phyloP scores from a whole-genome alignment of 352 stramenopile species.

The Phytophthora kernoviae region DNA sequence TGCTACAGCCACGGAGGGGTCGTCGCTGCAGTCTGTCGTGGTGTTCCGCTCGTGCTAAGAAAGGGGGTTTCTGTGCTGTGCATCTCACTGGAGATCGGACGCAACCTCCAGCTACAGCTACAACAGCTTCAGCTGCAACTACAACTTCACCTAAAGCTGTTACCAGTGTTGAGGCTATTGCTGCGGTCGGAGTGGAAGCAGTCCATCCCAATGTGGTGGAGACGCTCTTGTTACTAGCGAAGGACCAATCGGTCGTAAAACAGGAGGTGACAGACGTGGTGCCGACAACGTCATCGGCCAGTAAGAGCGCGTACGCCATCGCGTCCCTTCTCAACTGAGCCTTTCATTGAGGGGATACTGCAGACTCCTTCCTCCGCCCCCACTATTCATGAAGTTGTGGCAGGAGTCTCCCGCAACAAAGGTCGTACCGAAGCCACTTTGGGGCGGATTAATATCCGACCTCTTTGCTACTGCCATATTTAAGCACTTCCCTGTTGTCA shows the following conservation, averaged over 20 bases:
- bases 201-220: slow-evolving; percentile 61
- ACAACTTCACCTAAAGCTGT: not conserved
- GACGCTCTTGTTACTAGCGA: slow-evolving; percentile 69
- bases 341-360: not conserved
- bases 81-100: slow-evolving; percentile 50
- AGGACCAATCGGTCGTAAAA: slow-evolving; percentile 29
- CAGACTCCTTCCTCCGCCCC: not conserved
- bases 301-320: slow-evolving; percentile 48
- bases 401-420: too few species aligned
- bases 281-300: slow-evolving; percentile 5
- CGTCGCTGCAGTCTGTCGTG: slow-evolving; percentile 68
- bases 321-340: slow-evolving; percentile 59
- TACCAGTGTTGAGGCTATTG: not conserved
- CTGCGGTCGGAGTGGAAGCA: not conserved
- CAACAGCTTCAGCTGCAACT: not conserved
- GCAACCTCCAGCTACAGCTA: slow-evolving; percentile 8
- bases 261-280: slow-evolving; percentile 3
- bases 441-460: not conserved
- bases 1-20: slow-evolving; percentile 82
- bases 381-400: not conserved
- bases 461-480: slow-evolving; percentile 33
- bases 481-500: slow-evolving; percentile 29
- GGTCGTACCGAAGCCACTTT: not conserved
- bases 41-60: slow-evolving; percentile 78
- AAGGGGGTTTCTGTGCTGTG: slow-evolving; percentile 68